Evolutionary conservation across 352 stramenopile genomes (phyloP).

Genomic region (Blastocystis sp.): DNA sequence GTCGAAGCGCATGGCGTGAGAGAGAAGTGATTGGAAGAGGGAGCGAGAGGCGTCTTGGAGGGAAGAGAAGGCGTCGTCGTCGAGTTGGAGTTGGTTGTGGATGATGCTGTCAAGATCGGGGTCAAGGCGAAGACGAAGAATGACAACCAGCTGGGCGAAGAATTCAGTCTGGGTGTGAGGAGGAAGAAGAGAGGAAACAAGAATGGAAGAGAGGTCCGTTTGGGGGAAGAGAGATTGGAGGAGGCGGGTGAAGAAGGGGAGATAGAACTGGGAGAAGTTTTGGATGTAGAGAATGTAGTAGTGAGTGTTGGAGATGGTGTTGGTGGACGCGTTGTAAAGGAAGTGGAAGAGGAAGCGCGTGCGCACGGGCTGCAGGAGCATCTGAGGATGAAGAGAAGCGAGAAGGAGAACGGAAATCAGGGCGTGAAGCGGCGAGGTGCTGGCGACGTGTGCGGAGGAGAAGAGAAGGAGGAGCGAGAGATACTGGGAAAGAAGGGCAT

Average conservation of each 20-base stretch:
- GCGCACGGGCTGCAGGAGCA: constrained; percentile 21
- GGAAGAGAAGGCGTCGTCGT: background rate
- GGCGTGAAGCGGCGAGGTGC: background rate
- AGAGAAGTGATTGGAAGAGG: constrained; percentile 55
- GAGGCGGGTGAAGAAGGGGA: constrained; percentile 19
- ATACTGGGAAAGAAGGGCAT: background rate
- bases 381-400: background rate
- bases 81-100: background rate
- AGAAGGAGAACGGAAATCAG: background rate
- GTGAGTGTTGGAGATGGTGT: constrained; percentile 1
- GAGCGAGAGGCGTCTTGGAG: background rate
- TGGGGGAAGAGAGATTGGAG: background rate
- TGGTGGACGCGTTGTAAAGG: constrained; percentile 27
- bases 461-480: background rate
- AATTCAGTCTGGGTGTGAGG: background rate
- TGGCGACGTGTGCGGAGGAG: background rate
- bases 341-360: constrained; percentile 48
- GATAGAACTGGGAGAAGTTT: constrained; percentile 9
- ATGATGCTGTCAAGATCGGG: constrained; percentile 24
- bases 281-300: constrained; percentile 58
- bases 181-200: background rate
- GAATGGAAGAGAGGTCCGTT: background rate
- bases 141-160: background rate
- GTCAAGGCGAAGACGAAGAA: background rate
- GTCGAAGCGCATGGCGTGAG: constrained; percentile 26